These are phyloP conservation scores for Lolium perenne DNA, from an alignment of 176 grass and related monocot species.

Conservation along the genomic window DNA sequence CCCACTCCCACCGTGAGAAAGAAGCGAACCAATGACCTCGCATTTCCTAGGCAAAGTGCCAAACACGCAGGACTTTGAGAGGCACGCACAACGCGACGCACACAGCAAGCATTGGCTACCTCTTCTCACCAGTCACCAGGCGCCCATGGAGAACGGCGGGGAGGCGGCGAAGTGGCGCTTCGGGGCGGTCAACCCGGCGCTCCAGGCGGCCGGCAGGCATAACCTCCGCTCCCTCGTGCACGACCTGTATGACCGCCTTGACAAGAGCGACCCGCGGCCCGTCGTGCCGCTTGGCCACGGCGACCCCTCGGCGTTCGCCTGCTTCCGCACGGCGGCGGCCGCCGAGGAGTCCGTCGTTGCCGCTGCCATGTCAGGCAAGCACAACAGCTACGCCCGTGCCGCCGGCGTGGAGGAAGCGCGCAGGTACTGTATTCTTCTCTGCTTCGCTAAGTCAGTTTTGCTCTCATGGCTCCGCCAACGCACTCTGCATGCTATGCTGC, in stretches of 20 bases:
- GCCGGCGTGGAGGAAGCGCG: slow-evolving; percentile 32
- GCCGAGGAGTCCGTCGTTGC: slow-evolving; percentile 33
- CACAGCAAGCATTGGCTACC: too few species aligned
- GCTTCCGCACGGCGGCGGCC: slow-evolving; percentile 39
- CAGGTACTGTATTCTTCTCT: slow-evolving; percentile 33
- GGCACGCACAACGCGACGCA: too few species aligned
- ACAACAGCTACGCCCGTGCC: slow-evolving; percentile 27
- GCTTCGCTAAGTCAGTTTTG: neutral
- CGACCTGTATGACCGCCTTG: slow-evolving; percentile 5
- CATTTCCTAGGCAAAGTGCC: too few species aligned
- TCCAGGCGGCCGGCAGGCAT: slow-evolving; percentile 13
- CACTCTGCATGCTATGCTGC: too few species aligned
- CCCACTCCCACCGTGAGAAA: too few species aligned
- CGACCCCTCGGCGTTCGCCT: slow-evolving; percentile 51
- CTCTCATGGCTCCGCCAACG: too few species aligned
- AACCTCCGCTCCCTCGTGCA: slow-evolving; percentile 30
- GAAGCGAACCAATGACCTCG: too few species aligned
- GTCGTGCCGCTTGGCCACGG: slow-evolving; percentile 49
- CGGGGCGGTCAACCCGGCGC: neutral
- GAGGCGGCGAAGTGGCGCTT: too few species aligned
- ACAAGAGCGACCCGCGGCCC: slow-evolving; percentile 28
- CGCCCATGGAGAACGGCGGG: too few species aligned
- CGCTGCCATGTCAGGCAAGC: slow-evolving; percentile 1
- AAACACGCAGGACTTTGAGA: too few species aligned
- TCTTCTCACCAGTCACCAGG: too few species aligned